Evolutionary conservation across 208 protist species (phyloP).

Genomic region (Trypanosoma scelopori): DNA sequence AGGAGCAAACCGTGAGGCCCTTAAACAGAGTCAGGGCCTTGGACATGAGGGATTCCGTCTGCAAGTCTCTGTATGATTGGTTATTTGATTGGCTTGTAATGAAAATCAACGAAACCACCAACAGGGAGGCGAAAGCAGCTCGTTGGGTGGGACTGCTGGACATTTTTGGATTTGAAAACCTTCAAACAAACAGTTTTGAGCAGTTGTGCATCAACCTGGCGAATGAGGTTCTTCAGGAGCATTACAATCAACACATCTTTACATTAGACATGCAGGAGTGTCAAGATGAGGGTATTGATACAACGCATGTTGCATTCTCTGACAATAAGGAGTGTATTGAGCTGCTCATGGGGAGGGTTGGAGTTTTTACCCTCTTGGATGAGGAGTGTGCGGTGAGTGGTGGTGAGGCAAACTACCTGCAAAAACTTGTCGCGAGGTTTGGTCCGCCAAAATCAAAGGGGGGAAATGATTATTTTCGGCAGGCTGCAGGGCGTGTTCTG

Average conservation of each 20-base stretch:
- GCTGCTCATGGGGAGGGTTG: conserved; percentile 35
- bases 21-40: conserved; percentile 37
- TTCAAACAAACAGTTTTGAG: conserved; percentile 92
- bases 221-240: conserved; percentile 93
- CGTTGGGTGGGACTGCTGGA: conserved; percentile 67
- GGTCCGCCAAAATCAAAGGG: conserved; percentile 24
- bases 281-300: conserved; percentile 84
- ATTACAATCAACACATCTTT: conserved; percentile 91
- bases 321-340: conserved; percentile 68
- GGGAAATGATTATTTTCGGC: conserved; percentile 24
- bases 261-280: conserved; percentile 50
- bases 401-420: conserved; percentile 26
- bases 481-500: conserved; percentile 10
- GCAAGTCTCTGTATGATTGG: conserved; percentile 44
- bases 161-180: conserved; percentile 80
- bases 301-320: conserved; percentile 58
- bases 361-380: conserved; percentile 40
- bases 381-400: conserved; percentile 39
- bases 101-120: conserved; percentile 43
- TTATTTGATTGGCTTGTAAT: conserved; percentile 47
- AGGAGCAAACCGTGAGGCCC: conserved; percentile 18
- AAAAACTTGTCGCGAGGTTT: conserved; percentile 32
- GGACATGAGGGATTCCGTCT: conserved; percentile 57
- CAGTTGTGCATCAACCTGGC: conserved; percentile 96
- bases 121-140: conserved; percentile 7